Conservation (phyloP, 2,329 filamentous ascomycete species). For the Penicillium italicum region DNA sequence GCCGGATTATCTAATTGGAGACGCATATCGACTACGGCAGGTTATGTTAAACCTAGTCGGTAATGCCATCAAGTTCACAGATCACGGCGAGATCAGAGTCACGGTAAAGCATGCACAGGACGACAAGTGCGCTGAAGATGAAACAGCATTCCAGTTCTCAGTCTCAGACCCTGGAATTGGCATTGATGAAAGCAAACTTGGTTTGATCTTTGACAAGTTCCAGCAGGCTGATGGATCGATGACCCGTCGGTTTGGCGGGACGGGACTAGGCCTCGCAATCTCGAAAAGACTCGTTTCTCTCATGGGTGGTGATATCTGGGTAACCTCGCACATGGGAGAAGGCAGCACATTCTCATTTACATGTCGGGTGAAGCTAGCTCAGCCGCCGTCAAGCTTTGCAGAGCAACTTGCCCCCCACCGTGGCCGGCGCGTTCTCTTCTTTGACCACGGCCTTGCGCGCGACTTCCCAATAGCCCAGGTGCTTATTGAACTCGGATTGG, state of each 20-base stretch:
- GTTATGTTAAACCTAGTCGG: slow-evolving; percentile 93
- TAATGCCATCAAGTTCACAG: slow-evolving; percentile 96
- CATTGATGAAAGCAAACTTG: slow-evolving; percentile 86
- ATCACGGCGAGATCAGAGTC: slow-evolving; percentile 86
- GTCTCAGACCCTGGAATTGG: slow-evolving; percentile 93
- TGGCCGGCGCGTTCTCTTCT: slow-evolving; percentile 82
- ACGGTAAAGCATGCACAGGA: slow-evolving; percentile 66
- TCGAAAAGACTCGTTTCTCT: slow-evolving; percentile 88
- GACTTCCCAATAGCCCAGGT: slow-evolving; percentile 71
- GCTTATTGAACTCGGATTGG: slow-evolving; percentile 69
- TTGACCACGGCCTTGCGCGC: slow-evolving; percentile 76
- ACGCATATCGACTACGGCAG: slow-evolving; percentile 88
- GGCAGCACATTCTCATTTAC: slow-evolving; percentile 94
- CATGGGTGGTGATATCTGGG: slow-evolving; percentile 93
- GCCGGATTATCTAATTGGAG: slow-evolving; percentile 86
- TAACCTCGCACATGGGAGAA: slow-evolving; percentile 79
- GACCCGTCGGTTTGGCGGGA: slow-evolving; percentile 89
- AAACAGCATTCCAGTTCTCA: slow-evolving; percentile 89
- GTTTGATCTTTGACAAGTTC: slow-evolving; percentile 96
- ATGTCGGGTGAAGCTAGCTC: slow-evolving; percentile 76
- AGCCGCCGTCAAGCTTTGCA: slow-evolving; percentile 68
- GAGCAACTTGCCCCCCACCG: slow-evolving; percentile 78
- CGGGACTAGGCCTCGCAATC: slow-evolving; percentile 88
- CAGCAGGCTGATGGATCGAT: slow-evolving; percentile 95
- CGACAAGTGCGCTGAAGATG: slow-evolving; percentile 60